Evolutionary conservation across 331 rosid genomes (phyloP).

Genomic region (Malus hybrid): DNA sequence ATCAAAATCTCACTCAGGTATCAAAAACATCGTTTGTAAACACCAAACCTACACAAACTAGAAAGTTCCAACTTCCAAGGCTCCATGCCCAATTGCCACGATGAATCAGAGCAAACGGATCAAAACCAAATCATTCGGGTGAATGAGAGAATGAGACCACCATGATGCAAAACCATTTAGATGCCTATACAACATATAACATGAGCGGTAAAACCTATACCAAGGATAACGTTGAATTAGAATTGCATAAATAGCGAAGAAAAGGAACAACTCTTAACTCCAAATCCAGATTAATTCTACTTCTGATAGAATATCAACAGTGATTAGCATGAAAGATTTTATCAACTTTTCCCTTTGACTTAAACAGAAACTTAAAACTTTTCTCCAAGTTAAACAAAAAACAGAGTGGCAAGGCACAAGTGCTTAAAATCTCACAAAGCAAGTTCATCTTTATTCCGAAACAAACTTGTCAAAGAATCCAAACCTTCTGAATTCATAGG

Average conservation of each 20-base stretch:
- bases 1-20: too few species aligned
- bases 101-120: too few species aligned
- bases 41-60: too few species aligned
- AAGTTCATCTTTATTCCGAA: background rate
- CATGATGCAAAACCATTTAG: too few species aligned
- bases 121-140: too few species aligned
- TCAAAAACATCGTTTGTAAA: too few species aligned
- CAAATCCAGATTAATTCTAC: background rate
- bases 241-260: background rate
- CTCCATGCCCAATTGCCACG: too few species aligned
- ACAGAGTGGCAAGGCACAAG: background rate
- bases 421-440: background rate
- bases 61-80: too few species aligned
- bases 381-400: background rate
- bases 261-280: background rate
- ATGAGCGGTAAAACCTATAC: too few species aligned
- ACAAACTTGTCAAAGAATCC: background rate
- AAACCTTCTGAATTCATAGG: background rate
- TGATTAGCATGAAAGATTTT: background rate
- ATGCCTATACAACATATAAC: too few species aligned
- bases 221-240: background rate
- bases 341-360: too few species aligned
- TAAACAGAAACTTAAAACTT: background rate
- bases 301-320: background rate
- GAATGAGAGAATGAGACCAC: too few species aligned